A percentile compares a stretch with the other conserved stretches of the same genome.
Conservation (phyloP, 345 rosid genomes). For the Eutrema yunnanense region DNA sequence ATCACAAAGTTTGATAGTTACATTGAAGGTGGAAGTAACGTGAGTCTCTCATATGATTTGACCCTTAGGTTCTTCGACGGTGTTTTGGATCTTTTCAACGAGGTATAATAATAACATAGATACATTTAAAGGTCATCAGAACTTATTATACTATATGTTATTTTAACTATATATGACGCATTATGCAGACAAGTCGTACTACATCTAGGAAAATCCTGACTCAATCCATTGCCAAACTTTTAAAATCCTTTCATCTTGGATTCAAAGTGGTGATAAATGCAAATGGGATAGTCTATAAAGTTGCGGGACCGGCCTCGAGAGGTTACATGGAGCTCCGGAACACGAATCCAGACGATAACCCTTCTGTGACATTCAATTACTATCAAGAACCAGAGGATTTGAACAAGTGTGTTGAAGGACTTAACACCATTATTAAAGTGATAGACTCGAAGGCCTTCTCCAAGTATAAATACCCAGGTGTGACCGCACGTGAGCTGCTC, state of each 20-base stretch:
- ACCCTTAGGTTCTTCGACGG: no score
- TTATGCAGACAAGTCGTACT: background rate
- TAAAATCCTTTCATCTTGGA: constrained; percentile 19
- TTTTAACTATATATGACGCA: no score
- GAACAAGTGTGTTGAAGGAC: constrained; percentile 39
- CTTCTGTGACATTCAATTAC: constrained; percentile 55
- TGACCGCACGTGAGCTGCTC: constrained; percentile 33
- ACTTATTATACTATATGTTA: no score
- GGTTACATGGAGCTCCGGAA: constrained; percentile 45
- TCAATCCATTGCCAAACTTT: constrained; percentile 10
- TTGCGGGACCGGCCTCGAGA: constrained; percentile 41
- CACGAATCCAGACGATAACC: constrained; percentile 40
- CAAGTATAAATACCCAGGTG: constrained; percentile 30
- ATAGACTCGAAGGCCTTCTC: constrained; percentile 42
- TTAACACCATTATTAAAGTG: constrained; percentile 36
- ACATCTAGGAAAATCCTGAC: background rate
- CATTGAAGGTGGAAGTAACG: no score
- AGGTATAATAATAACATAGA: no score
- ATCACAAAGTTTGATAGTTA: no score
- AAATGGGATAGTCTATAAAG: constrained; percentile 39
- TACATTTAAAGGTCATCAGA: no score
- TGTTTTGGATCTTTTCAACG: no score
- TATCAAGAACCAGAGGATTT: constrained; percentile 29
- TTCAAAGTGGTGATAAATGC: constrained; percentile 28
- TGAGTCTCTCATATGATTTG: no score